A percentile compares a stretch with the other conserved stretches of the same genome.
Conservation (phyloP, 1,284 basidiomycete genomes). For the Ustilago loliicola region DNA sequence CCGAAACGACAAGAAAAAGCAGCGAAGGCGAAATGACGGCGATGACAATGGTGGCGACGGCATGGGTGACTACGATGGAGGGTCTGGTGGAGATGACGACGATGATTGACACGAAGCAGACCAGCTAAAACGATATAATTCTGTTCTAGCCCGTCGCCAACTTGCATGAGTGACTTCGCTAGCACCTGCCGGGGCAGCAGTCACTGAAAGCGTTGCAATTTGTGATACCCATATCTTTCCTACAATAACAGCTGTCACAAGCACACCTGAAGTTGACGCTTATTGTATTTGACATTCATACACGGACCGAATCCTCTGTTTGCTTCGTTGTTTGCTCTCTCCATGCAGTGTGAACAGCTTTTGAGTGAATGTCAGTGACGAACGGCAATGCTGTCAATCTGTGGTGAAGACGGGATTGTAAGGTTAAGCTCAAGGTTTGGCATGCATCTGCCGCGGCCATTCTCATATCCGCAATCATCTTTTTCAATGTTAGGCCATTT, state of each 20-base stretch:
- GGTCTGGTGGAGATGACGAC: constrained; percentile 48
- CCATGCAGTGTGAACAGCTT: background rate
- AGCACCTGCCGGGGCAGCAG: too few species aligned
- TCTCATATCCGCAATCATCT: background rate
- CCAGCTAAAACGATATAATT: too few species aligned
- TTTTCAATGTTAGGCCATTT: background rate
- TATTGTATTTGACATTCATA: background rate
- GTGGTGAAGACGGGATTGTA: background rate
- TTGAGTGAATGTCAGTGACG: background rate
- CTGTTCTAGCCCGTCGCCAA: too few species aligned
- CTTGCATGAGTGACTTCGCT: too few species aligned
- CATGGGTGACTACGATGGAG: constrained; percentile 38
- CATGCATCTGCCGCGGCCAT: constrained; percentile 1
- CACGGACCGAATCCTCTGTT: background rate
- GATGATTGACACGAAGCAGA: constrained; percentile 26
- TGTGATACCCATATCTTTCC: background rate
- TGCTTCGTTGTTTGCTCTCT: background rate
- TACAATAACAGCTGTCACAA: background rate
- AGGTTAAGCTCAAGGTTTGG: constrained; percentile 19
- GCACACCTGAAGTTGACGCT: background rate
- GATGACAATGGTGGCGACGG: constrained; percentile 31
- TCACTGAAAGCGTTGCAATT: background rate
- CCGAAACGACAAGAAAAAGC: constrained; percentile 63
- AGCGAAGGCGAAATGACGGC: constrained; percentile 34
- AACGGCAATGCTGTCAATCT: background rate